phyloP scores from a whole-genome alignment of 257 asterid genomes.

The Nicotiana obtusifolia region DNA sequence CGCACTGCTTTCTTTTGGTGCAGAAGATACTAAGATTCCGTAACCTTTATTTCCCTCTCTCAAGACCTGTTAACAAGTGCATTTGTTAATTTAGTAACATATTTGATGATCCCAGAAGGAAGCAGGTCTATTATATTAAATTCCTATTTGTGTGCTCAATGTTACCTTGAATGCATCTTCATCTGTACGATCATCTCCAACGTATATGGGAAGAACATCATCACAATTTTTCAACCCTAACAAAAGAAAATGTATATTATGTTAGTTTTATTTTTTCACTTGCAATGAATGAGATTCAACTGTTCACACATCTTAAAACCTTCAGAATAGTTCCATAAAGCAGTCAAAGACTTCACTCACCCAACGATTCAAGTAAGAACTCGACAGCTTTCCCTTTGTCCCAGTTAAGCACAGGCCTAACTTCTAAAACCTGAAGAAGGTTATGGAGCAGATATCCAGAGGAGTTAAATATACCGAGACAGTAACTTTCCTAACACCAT shows the following conservation, averaged over 20 bases:
- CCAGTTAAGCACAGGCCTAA: constrained; percentile 89
- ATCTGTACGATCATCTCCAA: constrained; percentile 96
- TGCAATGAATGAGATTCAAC: neutral
- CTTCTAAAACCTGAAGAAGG: constrained; percentile 66
- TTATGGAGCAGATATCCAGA: neutral
- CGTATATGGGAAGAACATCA: constrained; percentile 76
- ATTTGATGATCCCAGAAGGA: neutral
- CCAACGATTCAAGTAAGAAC: constrained; percentile 87
- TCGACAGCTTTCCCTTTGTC: constrained; percentile 97
- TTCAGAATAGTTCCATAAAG: neutral
- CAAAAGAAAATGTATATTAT: neutral
- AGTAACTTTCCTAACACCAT: neutral
- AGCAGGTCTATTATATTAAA: neutral
- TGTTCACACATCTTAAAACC: neutral
- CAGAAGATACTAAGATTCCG: constrained; percentile 85
- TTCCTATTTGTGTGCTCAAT: neutral
- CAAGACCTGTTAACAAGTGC: constrained; percentile 42
- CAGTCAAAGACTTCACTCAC: constrained; percentile 34
- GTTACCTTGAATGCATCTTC: constrained; percentile 96
- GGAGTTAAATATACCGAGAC: neutral
- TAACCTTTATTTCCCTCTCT: constrained; percentile 63
- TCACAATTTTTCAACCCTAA: constrained; percentile 61
- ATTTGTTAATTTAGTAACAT: neutral
- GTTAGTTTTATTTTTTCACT: neutral
- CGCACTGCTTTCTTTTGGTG: constrained; percentile 83